phyloP scores from a whole-genome alignment of 176 grass and related monocot species.

The Olyra latifolia region DNA sequence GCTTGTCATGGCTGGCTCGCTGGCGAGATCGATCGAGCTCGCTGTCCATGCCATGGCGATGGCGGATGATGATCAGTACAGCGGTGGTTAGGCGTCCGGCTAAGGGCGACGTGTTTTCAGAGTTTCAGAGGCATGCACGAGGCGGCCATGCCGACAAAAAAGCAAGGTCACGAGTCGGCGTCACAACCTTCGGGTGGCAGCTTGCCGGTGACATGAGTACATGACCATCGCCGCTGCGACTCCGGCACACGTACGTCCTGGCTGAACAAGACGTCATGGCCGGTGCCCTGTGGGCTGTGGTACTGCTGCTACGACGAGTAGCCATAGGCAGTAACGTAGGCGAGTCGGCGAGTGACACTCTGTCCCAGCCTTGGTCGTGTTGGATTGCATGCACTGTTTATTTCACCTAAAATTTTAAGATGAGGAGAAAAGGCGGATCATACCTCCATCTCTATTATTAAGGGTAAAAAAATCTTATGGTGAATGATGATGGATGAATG shows the following conservation, averaged over 20 bases:
- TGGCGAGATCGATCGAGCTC: too few relatives aligned
- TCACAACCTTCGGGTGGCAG: neutral
- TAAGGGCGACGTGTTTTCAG: neutral
- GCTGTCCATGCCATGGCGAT: neutral
- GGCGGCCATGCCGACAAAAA: neutral
- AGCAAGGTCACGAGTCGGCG: constrained; percentile 4
- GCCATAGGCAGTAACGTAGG: neutral
- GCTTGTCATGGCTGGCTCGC: neutral
- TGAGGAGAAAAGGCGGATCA: too few relatives aligned
- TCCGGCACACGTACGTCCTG: constrained; percentile 7
- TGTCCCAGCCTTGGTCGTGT: too few relatives aligned
- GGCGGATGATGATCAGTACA: neutral
- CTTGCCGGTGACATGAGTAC: neutral
- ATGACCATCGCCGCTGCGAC: neutral
- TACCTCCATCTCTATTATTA: too few relatives aligned
- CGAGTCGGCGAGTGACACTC: too few relatives aligned
- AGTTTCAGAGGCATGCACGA: neutral
- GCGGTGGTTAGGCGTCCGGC: neutral
- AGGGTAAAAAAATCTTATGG: too few relatives aligned
- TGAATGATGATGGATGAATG: too few relatives aligned
- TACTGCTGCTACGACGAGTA: neutral
- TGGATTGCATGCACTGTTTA: too few relatives aligned
- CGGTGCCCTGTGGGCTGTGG: too few relatives aligned
- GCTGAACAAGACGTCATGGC: constrained; percentile 3
- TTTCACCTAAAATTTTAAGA: too few relatives aligned